Conservation (phyloP, 352 stramenopile genomes). For the Phytophthora palmivora region DNA sequence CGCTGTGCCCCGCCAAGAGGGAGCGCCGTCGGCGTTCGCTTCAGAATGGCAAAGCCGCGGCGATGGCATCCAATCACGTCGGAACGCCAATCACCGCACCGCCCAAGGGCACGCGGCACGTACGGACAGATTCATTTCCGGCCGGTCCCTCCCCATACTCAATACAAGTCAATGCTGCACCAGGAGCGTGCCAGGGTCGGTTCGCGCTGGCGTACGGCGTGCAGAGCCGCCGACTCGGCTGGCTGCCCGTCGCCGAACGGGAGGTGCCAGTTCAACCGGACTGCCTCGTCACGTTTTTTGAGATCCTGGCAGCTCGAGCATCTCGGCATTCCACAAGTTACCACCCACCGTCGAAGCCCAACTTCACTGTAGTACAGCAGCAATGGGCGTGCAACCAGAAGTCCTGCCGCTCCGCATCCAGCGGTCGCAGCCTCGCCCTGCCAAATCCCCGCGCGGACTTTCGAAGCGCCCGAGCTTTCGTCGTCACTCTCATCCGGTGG, state of each 20-base stretch:
- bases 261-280: slow-evolving; percentile 27
- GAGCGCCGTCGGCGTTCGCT: slow-evolving; percentile 2
- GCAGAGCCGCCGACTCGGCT: slow-evolving; percentile 17
- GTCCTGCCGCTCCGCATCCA: slow-evolving; percentile 28
- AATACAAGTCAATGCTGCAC: slow-evolving; percentile 19
- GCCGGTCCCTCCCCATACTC: slow-evolving; percentile 29
- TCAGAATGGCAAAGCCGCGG: slow-evolving; percentile 22
- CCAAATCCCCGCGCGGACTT: slow-evolving; percentile 33
- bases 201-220: slow-evolving; percentile 16
- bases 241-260: slow-evolving; percentile 6
- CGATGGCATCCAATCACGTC: slow-evolving; percentile 20
- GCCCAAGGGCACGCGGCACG: not conserved
- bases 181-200: slow-evolving; percentile 9
- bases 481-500: slow-evolving; percentile 20
- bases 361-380: slow-evolving; percentile 14
- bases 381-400: slow-evolving; percentile 40
- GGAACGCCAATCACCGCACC: slow-evolving; percentile 3
- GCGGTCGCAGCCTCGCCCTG: slow-evolving; percentile 24
- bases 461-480: slow-evolving; percentile 37
- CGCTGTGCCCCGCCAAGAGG: not conserved
- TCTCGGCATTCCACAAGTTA: slow-evolving; percentile 35
- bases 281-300: slow-evolving; percentile 48
- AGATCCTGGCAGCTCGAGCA: slow-evolving; percentile 4
- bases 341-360: not conserved
- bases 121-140: slow-evolving; percentile 25